Conservation (phyloP, 345 rosid species). For the Lenwebbia sp. region DNA sequence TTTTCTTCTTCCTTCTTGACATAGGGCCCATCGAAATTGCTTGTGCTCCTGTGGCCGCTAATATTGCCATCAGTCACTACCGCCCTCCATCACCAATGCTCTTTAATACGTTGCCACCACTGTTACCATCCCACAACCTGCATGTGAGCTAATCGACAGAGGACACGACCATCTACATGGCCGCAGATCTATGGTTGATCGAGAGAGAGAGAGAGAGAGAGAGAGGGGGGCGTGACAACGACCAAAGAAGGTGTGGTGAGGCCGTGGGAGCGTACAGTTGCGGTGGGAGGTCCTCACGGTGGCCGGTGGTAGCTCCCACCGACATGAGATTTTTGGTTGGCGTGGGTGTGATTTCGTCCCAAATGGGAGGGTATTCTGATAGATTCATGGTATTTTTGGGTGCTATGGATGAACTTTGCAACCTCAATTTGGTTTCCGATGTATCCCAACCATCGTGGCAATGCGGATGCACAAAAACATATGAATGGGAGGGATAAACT, state of each 20-base stretch:
- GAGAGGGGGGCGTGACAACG: not conserved
- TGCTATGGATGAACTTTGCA: too few species aligned
- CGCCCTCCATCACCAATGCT: not conserved
- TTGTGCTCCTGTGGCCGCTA: not conserved
- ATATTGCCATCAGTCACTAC: not conserved
- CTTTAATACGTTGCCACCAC: not conserved
- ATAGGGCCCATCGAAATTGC: not conserved
- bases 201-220: not conserved
- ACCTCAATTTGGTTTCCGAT: too few species aligned
- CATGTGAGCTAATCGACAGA: not conserved
- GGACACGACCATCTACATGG: not conserved
- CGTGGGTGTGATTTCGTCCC: too few species aligned
- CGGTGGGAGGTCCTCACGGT: not conserved
- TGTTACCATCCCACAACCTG: not conserved
- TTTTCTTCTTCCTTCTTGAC: not conserved
- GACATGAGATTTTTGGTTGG: too few species aligned
- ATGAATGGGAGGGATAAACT: fast-evolving
- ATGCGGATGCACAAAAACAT: not conserved
- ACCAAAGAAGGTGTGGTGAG: not conserved
- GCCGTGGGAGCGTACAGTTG: not conserved
- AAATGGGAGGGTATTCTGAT: too few species aligned
- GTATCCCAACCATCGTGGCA: not conserved
- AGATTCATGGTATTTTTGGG: too few species aligned
- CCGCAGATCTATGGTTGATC: not conserved
- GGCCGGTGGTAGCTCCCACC: not conserved